Conservation (phyloP, 2,329 filamentous ascomycete genomes). For the Pestalotiopsis sp. region DNA sequence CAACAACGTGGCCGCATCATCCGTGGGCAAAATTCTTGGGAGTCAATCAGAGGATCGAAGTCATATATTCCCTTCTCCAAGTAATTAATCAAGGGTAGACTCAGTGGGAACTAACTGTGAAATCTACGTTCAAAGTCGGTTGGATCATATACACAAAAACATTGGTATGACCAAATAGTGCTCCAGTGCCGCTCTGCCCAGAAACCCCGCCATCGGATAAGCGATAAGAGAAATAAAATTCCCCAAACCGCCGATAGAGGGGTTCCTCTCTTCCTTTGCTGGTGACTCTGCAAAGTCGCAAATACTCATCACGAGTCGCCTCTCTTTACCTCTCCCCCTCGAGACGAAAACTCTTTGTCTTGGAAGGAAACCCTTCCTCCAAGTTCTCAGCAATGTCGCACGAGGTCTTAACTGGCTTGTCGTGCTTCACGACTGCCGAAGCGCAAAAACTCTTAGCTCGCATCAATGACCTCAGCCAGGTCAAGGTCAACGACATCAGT, state of each 20-base stretch:
- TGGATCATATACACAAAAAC: not conserved
- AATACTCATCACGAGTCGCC: slow-evolving; percentile 1
- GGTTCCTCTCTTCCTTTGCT: slow-evolving; percentile 1
- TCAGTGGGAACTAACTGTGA: not conserved
- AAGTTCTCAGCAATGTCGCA: slow-evolving; percentile 14
- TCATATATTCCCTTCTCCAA: too few species aligned
- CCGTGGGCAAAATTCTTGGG: not conserved
- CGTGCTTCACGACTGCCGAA: slow-evolving; percentile 18
- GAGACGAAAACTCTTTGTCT: not conserved
- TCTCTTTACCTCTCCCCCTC: not conserved
- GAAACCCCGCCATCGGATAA: slow-evolving; percentile 6
- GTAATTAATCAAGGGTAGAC: too few species aligned
- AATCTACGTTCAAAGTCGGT: not conserved
- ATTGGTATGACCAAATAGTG: not conserved
- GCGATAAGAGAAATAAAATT: slow-evolving; percentile 11
- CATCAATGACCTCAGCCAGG: slow-evolving; percentile 40
- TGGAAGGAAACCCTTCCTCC: slow-evolving; percentile 4
- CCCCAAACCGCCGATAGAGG: slow-evolving; percentile 3
- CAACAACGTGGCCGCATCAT: not conserved
- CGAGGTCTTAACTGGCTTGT: slow-evolving; percentile 17
- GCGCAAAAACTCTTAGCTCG: slow-evolving; percentile 46
- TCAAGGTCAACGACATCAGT: slow-evolving; percentile 49
- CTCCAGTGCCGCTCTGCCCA: not conserved
- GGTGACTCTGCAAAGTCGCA: not conserved
- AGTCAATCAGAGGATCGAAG: not conserved